Evolutionary conservation across 2,329 filamentous ascomycete species (phyloP).

Genomic region (Fusarium sp.): DNA sequence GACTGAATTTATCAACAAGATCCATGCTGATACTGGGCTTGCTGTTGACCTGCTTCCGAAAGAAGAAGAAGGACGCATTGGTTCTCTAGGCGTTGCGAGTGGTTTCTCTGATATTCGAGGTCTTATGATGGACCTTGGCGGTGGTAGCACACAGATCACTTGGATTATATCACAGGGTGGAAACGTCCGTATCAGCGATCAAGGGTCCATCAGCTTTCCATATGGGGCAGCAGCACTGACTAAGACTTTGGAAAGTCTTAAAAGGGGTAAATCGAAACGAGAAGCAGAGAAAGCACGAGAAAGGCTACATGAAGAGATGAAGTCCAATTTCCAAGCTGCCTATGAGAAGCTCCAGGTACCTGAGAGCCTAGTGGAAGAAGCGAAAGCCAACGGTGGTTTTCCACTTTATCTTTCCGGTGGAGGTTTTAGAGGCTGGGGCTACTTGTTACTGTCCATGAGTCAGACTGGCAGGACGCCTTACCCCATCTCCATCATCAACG

Average conservation of each 20-base stretch:
- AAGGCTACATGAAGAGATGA: conserved; percentile 20
- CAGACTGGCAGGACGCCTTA: conserved; percentile 8
- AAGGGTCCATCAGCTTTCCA: conserved; percentile 26
- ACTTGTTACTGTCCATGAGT: conserved; percentile 28
- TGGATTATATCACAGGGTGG: conserved; percentile 32
- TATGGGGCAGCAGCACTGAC: conserved; percentile 30
- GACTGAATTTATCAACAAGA: conserved; percentile 15
- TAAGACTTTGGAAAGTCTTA: conserved; percentile 14
- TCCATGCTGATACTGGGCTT: conserved; percentile 8
- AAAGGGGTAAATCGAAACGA: conserved; percentile 21
- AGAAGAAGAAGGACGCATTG: conserved; percentile 31
- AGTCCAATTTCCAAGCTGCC: conserved; percentile 12
- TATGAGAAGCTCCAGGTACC: conserved; percentile 22
- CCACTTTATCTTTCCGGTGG: conserved; percentile 27
- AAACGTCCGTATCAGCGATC: conserved; percentile 30
- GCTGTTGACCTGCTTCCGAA: conserved; percentile 20
- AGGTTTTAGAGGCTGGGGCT: conserved; percentile 30
- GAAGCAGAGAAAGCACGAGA: conserved; percentile 26
- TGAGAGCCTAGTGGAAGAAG: conserved; percentile 10
- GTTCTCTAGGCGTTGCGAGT: conserved; percentile 25
- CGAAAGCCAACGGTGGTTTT: conserved; percentile 22
- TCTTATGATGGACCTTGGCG: conserved; percentile 32
- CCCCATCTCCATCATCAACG: conserved; percentile 32
- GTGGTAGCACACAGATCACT: conserved; percentile 33
- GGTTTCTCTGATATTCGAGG: conserved; percentile 27